Conservation (phyloP, 805 yeast species). For the Lachancea sp. region DNA sequence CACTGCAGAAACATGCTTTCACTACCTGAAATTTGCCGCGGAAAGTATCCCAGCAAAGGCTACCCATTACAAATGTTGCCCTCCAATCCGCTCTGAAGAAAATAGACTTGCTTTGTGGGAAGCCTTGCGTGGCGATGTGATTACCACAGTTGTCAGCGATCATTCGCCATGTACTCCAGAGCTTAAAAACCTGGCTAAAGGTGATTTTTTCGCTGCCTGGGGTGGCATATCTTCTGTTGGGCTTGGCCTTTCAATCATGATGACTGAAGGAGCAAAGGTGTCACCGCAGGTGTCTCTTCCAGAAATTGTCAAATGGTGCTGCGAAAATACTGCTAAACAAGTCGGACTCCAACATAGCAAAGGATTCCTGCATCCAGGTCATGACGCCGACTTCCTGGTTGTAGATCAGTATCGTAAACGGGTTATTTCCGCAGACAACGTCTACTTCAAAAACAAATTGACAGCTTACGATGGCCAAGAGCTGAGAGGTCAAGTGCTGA, state of each 20-base stretch:
- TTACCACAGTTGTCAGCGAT: constrained; percentile 86
- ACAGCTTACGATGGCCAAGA: constrained; percentile 77
- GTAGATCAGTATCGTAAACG: constrained; percentile 60
- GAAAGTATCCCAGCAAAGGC: constrained; percentile 71
- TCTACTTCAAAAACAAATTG: constrained; percentile 76
- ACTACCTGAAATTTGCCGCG: constrained; percentile 71
- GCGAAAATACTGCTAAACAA: constrained; percentile 76
- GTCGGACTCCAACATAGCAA: constrained; percentile 68
- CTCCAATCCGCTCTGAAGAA: constrained; percentile 76
- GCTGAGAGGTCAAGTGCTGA: constrained; percentile 67
- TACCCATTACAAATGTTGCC: constrained; percentile 89
- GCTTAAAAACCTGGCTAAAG: constrained; percentile 69
- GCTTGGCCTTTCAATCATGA: constrained; percentile 73
- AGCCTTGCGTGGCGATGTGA: constrained; percentile 58
- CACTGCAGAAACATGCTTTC: constrained; percentile 92
- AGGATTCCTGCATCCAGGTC: constrained; percentile 67
- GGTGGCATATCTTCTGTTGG: constrained; percentile 95
- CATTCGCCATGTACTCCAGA: constrained; percentile 96
- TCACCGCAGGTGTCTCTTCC: constrained; percentile 44
- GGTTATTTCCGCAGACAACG: constrained; percentile 45
- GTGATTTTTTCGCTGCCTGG: constrained; percentile 92
- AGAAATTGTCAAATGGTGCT: constrained; percentile 76
- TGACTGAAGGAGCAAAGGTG: constrained; percentile 60
- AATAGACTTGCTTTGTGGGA: constrained; percentile 74
- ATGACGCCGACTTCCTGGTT: constrained; percentile 82